Evolutionary conservation across 352 stramenopile genomes (phyloP).

Genomic region (Phytophthora podocarpi): DNA sequence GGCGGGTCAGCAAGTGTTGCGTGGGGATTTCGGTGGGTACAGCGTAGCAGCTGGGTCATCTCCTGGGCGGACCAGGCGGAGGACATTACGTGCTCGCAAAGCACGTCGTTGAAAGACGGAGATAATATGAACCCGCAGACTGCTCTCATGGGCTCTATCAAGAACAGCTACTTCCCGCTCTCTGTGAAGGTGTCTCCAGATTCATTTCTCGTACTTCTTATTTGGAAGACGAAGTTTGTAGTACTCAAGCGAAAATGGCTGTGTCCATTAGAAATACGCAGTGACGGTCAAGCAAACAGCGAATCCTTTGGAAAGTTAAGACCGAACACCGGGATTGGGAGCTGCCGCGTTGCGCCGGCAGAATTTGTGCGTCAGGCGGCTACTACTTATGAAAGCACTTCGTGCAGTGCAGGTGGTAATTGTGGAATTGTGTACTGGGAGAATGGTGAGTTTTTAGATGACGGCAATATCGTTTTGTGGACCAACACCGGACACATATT

Average conservation of each 20-base stretch:
- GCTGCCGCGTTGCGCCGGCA: conserved; percentile 44
- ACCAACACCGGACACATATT: conserved; percentile 72
- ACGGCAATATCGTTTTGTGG: conserved; percentile 71
- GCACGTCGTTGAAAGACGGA: conserved; percentile 74
- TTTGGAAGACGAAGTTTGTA: conserved; percentile 80
- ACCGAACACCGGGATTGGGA: conserved; percentile 47
- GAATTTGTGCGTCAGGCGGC: conserved; percentile 38
- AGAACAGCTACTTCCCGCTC: conserved; percentile 75
- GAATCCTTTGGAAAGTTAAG: conserved; percentile 33
- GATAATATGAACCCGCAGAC: conserved; percentile 87
- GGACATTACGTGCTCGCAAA: conserved; percentile 87
- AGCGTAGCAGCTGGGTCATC: conserved; percentile 85
- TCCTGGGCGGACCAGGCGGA: conserved; percentile 84
- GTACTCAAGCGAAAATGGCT: conserved; percentile 84
- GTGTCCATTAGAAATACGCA: conserved; percentile 45
- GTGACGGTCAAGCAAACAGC: conserved; percentile 25
- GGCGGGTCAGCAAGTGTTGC: conserved; percentile 26
- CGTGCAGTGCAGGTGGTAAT: conserved; percentile 5
- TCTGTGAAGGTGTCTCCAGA: conserved; percentile 64
- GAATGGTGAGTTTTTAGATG: conserved; percentile 67
- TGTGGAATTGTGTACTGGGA: conserved; percentile 49
- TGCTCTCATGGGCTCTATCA: conserved; percentile 82
- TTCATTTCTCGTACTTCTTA: conserved; percentile 68
- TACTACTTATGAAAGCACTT: conserved; percentile 8
- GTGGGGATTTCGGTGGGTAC: conserved; percentile 65